Evolutionary conservation across 2,329 filamentous ascomycete species (phyloP), one percentile per base, ranked within the genome.

Genomic region (Aurifilum marmelostoma): DNA sequence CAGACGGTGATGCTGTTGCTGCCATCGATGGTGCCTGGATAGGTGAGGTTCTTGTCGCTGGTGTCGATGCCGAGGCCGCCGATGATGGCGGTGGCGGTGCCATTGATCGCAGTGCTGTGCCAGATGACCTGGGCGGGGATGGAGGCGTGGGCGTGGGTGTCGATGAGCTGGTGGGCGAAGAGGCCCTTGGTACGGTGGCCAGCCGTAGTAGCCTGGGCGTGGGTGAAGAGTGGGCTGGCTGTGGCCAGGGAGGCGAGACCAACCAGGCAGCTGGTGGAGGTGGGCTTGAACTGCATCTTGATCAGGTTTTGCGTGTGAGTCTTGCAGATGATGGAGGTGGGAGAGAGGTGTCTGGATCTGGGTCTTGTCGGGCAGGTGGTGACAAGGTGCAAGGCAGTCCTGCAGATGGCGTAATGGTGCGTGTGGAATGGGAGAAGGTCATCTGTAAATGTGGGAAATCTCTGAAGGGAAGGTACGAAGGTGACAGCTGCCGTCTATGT

Each of bases 1-100:
- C 65, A 67, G 41, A 43, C 65, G 16, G 56, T 67, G 56, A 62
- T 50, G 41, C n/a, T 54, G 43, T 12, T 59, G 52, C 21, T 60
- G 64, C 24, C 32, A 56, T 21, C 24, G 37, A 50, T 32, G 54
- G n/a, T n/a, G n/a, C n/a, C n/a, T n/a, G n/a, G n/a, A 18, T 58
- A 18, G 39, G n/a, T 18, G 14, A 18, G 21, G 54, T 32, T 34
- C 54, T 43, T 32, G 43, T 14, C 6, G n/a, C 8, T 37, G 54
- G 29, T 59, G 32, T n/a, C 37, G 27, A 47, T 16, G 4, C n/a
- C 41, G 39, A 34, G n/a, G 32, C 27, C 27, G 24, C 16, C n/a
- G 47, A 34, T 32, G 43, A 18, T 24, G 43, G 27, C n/a, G 50
- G 4, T 11, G 50, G 12, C n/a, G 24, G 50, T 54, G 29, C 32